Evolutionary conservation across 2,329 filamentous ascomycete genomes (phyloP).

Genomic region (Aspergillus vadensis): DNA sequence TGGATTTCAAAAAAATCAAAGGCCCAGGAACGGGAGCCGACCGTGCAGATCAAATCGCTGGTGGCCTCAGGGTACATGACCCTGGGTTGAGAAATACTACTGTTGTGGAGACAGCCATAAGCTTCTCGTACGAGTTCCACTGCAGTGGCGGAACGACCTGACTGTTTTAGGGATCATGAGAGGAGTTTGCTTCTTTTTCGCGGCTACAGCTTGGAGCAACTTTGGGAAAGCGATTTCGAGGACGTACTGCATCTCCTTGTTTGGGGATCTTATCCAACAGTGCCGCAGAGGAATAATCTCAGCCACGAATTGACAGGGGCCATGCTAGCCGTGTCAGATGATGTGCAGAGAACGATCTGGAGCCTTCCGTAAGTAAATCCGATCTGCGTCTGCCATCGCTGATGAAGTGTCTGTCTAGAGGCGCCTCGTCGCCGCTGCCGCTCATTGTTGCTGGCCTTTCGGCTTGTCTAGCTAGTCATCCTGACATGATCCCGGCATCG

Average conservation of each 20-base stretch:
- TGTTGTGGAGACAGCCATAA: slow-evolving; percentile 33
- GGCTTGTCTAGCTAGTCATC: slow-evolving; percentile 28
- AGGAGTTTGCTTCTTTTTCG: slow-evolving; percentile 32
- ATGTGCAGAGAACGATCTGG: slow-evolving; percentile 27
- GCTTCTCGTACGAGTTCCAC: slow-evolving; percentile 30
- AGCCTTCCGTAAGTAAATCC: slow-evolving; percentile 27
- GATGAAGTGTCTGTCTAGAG: slow-evolving; percentile 15
- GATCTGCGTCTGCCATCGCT: neutral
- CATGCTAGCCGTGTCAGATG: slow-evolving; percentile 25
- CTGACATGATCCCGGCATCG: slow-evolving; percentile 25
- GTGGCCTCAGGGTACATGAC: slow-evolving; percentile 37
- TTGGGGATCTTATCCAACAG: slow-evolving; percentile 32
- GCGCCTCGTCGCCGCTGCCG: slow-evolving; percentile 25
- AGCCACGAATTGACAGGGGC: slow-evolving; percentile 23
- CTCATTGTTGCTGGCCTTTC: slow-evolving; percentile 34
- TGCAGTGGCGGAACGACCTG: neutral
- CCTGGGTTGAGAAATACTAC: slow-evolving; percentile 39
- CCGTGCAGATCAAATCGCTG: slow-evolving; percentile 25
- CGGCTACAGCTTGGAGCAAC: slow-evolving; percentile 31
- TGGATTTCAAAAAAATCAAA: slow-evolving; percentile 33
- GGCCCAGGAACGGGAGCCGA: slow-evolving; percentile 17
- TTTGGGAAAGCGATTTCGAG: slow-evolving; percentile 35
- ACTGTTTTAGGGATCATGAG: slow-evolving; percentile 30
- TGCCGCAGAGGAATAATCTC: slow-evolving; percentile 20
- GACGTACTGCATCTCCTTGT: slow-evolving; percentile 36